Evolutionary conservation across 2,329 filamentous ascomycete species (phyloP), one percentile per base, ranked within the genome.

Genomic region (Penicillium sp.): DNA sequence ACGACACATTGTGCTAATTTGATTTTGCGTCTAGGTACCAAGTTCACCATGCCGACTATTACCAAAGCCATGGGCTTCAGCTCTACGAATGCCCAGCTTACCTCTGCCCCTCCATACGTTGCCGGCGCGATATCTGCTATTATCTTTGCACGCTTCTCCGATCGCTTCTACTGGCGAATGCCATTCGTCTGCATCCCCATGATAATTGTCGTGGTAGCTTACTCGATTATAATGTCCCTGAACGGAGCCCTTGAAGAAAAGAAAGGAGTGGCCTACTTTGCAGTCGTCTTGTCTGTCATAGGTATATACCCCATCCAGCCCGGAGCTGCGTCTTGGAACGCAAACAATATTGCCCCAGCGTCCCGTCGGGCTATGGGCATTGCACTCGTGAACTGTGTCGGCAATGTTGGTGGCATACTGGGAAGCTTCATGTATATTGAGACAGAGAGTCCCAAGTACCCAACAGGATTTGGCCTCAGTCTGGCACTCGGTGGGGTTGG

Each of bases 61-160:
- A 75, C 74, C 37, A 69, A 70, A 46, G 66, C 69, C 14, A 63
- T 75, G 57, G 73, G 73, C 4, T 75, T 72, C 55, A 65, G 47
- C 14, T 62, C 65, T 0, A 70, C 71, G 0, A 69, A 65, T 4
- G 72, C 73, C 11, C 73, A 75, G 38, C 63, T 75, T 7, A 59
- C 56, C 31, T 64, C 65, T 1, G 61, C 65, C 1, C 67, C 67
- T 1, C 66, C 66, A 0, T 68, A 69, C 35, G 59, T 67, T 7
- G 61, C 65, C 8, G 66, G 57, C n/a, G 63, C 65, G 1, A 59
- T 68, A 10, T 63, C 66, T 10, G 61, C 63, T 17, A 55, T 68
- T 33, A 45, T 57, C 22, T 62, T 68, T 33, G 57, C 66, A 3
- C 37, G 41, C 0, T 41, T 67, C 5, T 67, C 66, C 0, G 66